These are phyloP conservation scores for Amborella trichopoda DNA, from an alignment of 164 flowering plant species.

Conservation along the genomic window DNA sequence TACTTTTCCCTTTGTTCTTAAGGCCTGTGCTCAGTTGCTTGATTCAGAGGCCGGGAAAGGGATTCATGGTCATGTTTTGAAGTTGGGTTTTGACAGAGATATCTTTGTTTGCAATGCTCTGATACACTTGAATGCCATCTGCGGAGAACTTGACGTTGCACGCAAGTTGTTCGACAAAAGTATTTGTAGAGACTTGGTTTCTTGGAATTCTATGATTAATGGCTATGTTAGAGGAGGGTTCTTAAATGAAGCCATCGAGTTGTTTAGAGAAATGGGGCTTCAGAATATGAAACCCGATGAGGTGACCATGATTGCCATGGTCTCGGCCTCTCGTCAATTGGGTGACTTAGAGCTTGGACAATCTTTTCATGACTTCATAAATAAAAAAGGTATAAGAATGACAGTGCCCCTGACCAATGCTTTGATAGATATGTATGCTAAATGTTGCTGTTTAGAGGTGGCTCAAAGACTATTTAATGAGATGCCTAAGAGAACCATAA, in stretches of 20 bases:
- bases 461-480: slow-evolving; percentile 38
- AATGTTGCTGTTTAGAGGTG: slow-evolving; percentile 40
- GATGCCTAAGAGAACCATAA: slow-evolving; percentile 34
- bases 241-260: slow-evolving; percentile 23
- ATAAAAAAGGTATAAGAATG: slow-evolving; percentile 20
- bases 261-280: slow-evolving; percentile 28
- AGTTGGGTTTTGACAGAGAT: slow-evolving; percentile 34
- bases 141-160: slow-evolving; percentile 34
- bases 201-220: slow-evolving; percentile 68
- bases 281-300: slow-evolving; percentile 40
- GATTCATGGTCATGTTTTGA: slow-evolving; percentile 39
- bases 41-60: slow-evolving; percentile 16
- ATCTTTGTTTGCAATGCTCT: slow-evolving; percentile 32
- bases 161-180: slow-evolving; percentile 40
- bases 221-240: slow-evolving; percentile 44
- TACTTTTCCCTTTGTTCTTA: slow-evolving; percentile 45
- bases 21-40: slow-evolving; percentile 24
- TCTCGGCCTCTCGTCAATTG: slow-evolving; percentile 37
- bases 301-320: slow-evolving; percentile 59
- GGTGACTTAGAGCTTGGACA: slow-evolving; percentile 34
- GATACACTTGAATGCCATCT: slow-evolving; percentile 28
- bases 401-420: slow-evolving; percentile 39
- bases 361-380: slow-evolving; percentile 28
- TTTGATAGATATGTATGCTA: slow-evolving; percentile 59
- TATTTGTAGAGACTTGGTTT: slow-evolving; percentile 47